These are phyloP conservation scores for Plicaturopsis crispa DNA, from an alignment of 768 basidiomycete species.

Conservation along the genomic window DNA sequence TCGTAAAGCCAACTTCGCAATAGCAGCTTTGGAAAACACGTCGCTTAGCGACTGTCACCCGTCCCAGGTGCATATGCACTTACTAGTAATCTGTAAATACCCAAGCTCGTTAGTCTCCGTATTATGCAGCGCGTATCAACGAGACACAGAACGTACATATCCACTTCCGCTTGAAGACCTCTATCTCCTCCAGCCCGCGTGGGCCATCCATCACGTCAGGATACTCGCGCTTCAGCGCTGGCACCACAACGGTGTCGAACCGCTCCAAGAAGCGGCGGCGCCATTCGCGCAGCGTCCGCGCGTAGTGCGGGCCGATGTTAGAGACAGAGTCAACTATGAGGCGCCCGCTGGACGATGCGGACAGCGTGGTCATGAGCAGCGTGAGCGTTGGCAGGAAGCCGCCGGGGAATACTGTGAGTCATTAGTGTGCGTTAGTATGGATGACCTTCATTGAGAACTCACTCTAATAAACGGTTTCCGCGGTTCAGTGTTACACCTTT, in stretches of 20 bases:
- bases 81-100: slow-evolving; percentile 37
- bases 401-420: slow-evolving; percentile 54
- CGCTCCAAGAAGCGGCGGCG: slow-evolving; percentile 46
- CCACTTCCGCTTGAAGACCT: slow-evolving; percentile 73
- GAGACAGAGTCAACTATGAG: slow-evolving; percentile 58
- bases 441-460: background rate
- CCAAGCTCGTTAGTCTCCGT: background rate
- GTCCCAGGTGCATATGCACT: slow-evolving; percentile 9
- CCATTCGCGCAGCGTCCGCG: slow-evolving; percentile 80
- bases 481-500: slow-evolving; percentile 4
- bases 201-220: slow-evolving; percentile 43
- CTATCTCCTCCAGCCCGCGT: slow-evolving; percentile 44
- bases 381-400: slow-evolving; percentile 63
- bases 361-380: slow-evolving; percentile 41
- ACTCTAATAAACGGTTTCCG: too few relatives aligned
- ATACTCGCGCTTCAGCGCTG: slow-evolving; percentile 52
- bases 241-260: slow-evolving; percentile 53
- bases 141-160: slow-evolving; percentile 38
- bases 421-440: background rate
- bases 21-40: slow-evolving; percentile 40
- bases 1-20: slow-evolving; percentile 69
- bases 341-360: slow-evolving; percentile 41
- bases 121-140: slow-evolving; percentile 4
- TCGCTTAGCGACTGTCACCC: background rate
- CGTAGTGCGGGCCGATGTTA: slow-evolving; percentile 73